A percentile compares a stretch with the other conserved stretches of the same genome.
These are phyloP conservation scores for Flaveria linearis DNA, from an alignment of 129 eudicot genomes.

Conservation along the genomic window DNA sequence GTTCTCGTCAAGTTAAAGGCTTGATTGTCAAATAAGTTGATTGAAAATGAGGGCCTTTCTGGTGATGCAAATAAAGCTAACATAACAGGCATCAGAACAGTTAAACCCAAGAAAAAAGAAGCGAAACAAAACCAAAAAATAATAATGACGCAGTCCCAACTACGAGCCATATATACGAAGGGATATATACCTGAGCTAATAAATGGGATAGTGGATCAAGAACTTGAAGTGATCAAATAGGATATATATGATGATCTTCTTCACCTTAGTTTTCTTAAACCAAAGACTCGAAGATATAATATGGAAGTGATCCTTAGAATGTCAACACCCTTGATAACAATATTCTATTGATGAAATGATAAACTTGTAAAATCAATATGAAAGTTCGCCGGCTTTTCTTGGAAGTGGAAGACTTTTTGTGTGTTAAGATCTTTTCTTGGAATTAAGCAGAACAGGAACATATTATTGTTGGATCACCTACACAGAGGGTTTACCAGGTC, in stretches of 20 bases:
- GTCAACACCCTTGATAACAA: not conserved
- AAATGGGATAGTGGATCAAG: conserved; percentile 9
- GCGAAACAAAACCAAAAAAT: not conserved
- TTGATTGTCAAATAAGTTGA: conserved; percentile 29
- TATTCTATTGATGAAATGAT: not conserved
- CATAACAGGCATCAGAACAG: conserved; percentile 15
- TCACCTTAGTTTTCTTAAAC: not conserved
- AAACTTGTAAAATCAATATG: not conserved
- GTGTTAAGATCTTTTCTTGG: no score
- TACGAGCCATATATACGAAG: not conserved
- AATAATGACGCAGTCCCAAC: not conserved
- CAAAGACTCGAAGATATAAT: no score
- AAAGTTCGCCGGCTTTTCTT: not conserved
- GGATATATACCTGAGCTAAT: not conserved
- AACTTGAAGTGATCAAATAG: not conserved
- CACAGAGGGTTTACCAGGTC: no score
- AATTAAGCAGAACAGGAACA: no score
- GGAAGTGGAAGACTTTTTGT: no score
- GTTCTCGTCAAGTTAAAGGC: conserved; percentile 17
- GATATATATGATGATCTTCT: not conserved
- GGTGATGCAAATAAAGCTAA: conserved; percentile 11
- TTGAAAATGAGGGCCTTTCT: conserved; percentile 20
- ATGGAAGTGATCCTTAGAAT: not conserved
- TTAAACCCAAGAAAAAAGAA: not conserved
- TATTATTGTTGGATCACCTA: no score